These are phyloP conservation scores for Globisporangium uncinulatum DNA, from an alignment of 352 stramenopile genomes.

Conservation along the genomic window DNA sequence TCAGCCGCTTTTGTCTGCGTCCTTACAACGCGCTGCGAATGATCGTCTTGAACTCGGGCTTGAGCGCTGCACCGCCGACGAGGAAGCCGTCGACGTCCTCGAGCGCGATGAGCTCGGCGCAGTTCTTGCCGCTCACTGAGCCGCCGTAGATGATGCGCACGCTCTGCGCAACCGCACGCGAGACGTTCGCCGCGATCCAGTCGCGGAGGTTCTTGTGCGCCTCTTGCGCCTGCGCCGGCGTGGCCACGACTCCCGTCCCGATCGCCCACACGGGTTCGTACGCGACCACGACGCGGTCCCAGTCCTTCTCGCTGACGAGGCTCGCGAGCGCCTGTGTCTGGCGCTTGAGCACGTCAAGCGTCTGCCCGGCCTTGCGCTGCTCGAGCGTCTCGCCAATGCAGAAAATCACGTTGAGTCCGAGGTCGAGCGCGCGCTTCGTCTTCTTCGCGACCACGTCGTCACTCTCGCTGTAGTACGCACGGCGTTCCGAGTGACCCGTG, in stretches of 20 bases:
- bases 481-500: conserved; percentile 91
- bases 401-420: conserved; percentile 93
- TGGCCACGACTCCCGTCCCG: conserved; percentile 95
- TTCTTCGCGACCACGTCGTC: conserved; percentile 93
- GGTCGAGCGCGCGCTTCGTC: conserved; percentile 86
- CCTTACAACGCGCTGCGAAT: conserved; percentile 55
- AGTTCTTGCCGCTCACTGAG: conserved; percentile 92
- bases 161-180: conserved; percentile 47
- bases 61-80: conserved; percentile 92
- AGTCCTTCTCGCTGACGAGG: conserved; percentile 81
- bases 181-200: conserved; percentile 75
- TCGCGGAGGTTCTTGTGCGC: conserved; percentile 82
- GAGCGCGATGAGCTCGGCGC: conserved; percentile 81
- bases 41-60: conserved; percentile 90
- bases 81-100: conserved; percentile 91
- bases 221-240: conserved; percentile 93
- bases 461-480: conserved; percentile 89
- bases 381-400: conserved; percentile 96
- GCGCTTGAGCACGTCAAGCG: conserved; percentile 89
- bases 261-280: conserved; percentile 98
- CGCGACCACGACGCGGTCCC: conserved; percentile 89
- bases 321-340: conserved; percentile 93
- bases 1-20: not conserved
- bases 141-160: conserved; percentile 91
- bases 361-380: conserved; percentile 85